Evolutionary conservation across 495 filamentous ascomycete species (phyloP).

Genomic region (Xeromyces bisporus): DNA sequence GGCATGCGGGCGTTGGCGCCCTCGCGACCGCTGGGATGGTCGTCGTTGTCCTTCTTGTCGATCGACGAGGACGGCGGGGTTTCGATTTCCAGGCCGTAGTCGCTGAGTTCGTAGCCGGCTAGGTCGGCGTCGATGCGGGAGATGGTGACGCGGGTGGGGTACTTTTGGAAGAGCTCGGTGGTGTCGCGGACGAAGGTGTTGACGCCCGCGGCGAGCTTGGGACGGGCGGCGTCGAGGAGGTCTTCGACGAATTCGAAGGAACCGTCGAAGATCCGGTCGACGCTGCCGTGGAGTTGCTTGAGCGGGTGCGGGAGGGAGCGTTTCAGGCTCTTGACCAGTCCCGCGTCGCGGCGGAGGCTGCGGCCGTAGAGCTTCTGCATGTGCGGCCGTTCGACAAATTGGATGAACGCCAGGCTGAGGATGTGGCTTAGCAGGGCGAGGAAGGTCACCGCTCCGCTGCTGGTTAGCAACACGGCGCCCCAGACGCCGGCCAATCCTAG

Average conservation of each 20-base stretch:
- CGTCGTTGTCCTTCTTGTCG: conserved; percentile 29
- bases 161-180: conserved; percentile 70
- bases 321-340: conserved; percentile 77
- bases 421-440: conserved; percentile 75
- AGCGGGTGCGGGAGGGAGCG: conserved; percentile 73
- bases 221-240: conserved; percentile 70
- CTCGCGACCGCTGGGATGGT: conserved; percentile 29
- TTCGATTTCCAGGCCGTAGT: conserved; percentile 63
- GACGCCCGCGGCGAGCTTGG: conserved; percentile 73
- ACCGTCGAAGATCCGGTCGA: conserved; percentile 74
- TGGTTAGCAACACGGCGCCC: conserved; percentile 86
- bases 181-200: conserved; percentile 79
- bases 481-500: conserved; percentile 90
- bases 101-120: conserved; percentile 64
- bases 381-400: conserved; percentile 87
- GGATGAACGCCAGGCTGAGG: conserved; percentile 71
- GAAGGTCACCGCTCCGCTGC: conserved; percentile 65
- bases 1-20: conserved; percentile 32
- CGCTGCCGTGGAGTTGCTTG: conserved; percentile 57
- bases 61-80: conserved; percentile 39
- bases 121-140: conserved; percentile 66
- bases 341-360: conserved; percentile 69
- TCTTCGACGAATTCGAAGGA: conserved; percentile 82
- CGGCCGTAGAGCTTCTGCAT: conserved; percentile 96
- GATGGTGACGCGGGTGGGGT: conserved; percentile 76